Base-by-base conservation (phyloP, 164 flowering plant genomes). In the Chloranthus sessilifolius region DNA sequence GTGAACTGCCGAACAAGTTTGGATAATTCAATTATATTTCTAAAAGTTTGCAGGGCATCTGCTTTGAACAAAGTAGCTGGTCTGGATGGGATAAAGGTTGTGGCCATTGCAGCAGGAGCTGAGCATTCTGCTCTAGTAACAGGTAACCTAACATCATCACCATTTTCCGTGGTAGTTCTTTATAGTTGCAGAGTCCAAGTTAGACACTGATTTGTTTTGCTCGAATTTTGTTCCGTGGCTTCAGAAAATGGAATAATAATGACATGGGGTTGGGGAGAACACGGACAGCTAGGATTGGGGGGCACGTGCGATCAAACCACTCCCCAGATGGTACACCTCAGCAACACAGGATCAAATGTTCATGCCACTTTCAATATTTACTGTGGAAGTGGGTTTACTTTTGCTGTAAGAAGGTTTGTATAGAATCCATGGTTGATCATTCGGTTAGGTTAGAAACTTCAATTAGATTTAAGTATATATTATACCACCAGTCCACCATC, bases 201-300 rank as follows among this genome's bases (percentile, higher is more conserved):
- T 37, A 9, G 19, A 42, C 31, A 36, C 11, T 43, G 23, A 44
- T 38, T 49, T 15, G 2, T 15, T 19, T 35, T 33, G n/a, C 3
- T 22, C 33, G 54, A 7, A 8, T n/a, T 14, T 17, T 21, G n/a
- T 30, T 1, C 3, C 12, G 30, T 47, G 50, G n/a, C 23, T 22
- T 5, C 79, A 86, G 97, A 69, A 53, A 54, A 63, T 54, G 86
- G 88, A 62, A 56, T 51, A 8, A 47, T 85, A 37, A 69, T 61
- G 80, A 73, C 80, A 44, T 91, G 96, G 96, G 98, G 96, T 20
- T 91, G 98, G 98, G 98, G 96, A 20, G 98, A 91, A 62, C 98
- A 91, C 50, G 98, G 98, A 23, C 98, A 91, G 58, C 90, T 91
- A 41, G 96, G 98, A 19, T 58, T 88, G 58, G 96, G 96, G 9